Percentiles rank a stretch among this genome's conserved stretches.
Conservation (phyloP, 768 basidiomycete genomes). For the Lactarius psammicola region DNA sequence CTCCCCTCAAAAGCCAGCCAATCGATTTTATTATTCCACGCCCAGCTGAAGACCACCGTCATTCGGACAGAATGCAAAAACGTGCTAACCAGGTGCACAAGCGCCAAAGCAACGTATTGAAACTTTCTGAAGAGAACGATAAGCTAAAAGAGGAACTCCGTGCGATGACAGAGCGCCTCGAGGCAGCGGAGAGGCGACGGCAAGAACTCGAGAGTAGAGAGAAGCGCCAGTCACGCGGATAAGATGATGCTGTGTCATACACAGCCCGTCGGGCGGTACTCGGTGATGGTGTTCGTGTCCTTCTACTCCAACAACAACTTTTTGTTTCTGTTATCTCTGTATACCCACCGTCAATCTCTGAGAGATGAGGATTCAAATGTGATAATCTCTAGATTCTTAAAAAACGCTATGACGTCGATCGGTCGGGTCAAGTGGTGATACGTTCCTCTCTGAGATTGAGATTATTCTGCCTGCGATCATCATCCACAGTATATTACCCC, state of each 20-base stretch:
- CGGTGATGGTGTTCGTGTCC: not conserved
- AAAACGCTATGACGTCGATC: not conserved
- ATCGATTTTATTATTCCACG: not conserved
- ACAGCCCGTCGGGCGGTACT: not conserved
- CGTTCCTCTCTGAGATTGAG: too few species aligned
- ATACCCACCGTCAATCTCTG: not conserved
- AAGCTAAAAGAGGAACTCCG: conserved; percentile 72
- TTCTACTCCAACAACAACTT: not conserved
- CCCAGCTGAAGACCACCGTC: conserved; percentile 10
- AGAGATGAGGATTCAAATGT: not conserved
- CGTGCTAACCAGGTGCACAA: conserved; percentile 46
- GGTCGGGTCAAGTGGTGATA: too few species aligned
- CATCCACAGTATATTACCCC: not conserved
- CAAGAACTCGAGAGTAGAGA: conserved; percentile 38
- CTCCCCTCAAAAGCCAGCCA: conserved; percentile 13
- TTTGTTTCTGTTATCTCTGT: not conserved
- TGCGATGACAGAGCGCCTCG: conserved; percentile 71
- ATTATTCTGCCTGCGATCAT: not conserved
- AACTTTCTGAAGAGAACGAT: conserved; percentile 75
- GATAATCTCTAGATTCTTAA: conserved; percentile 1
- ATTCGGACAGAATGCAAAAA: conserved; percentile 32
- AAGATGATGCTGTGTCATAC: too few species aligned
- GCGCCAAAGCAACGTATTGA: conserved; percentile 74
- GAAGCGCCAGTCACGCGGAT: conserved; percentile 4
- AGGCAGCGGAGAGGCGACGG: conserved; percentile 68